Conservation (phyloP, 345 rosid genomes). For the Euphorbia tirucalli region DNA sequence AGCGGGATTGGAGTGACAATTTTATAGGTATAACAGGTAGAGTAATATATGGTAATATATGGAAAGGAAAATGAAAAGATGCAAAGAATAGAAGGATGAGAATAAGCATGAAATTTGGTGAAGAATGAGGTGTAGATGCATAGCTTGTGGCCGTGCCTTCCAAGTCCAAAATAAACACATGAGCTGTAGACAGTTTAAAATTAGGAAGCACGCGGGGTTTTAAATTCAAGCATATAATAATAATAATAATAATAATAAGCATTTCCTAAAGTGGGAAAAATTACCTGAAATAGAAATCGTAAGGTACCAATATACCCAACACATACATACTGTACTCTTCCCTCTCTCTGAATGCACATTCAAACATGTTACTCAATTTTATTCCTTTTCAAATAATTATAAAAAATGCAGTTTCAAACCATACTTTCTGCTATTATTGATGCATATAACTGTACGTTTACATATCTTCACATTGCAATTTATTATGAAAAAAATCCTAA, state of each 20-base stretch:
- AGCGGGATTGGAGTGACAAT: too few relatives aligned
- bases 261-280: background rate
- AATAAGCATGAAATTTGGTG: background rate
- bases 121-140: background rate
- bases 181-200: background rate
- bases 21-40: too few relatives aligned
- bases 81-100: too few relatives aligned
- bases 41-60: too few relatives aligned
- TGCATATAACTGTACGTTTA: too few relatives aligned
- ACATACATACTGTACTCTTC: background rate
- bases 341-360: too few relatives aligned
- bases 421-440: too few relatives aligned
- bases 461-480: too few relatives aligned
- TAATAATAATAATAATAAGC: too few relatives aligned
- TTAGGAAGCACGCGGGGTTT: constrained; percentile 5
- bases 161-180: background rate
- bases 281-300: background rate
- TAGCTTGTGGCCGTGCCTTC: background rate
- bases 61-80: too few relatives aligned
- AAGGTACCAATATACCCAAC: constrained; percentile 2
- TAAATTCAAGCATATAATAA: constrained; percentile 5
- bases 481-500: too few relatives aligned
- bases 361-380: background rate
- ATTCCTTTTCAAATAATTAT: background rate
- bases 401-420: too few relatives aligned